Evolutionary conservation across 306 rosid species (phyloP), one percentile per base, ranked within the genome.

Genomic region (Acacia confusa): DNA sequence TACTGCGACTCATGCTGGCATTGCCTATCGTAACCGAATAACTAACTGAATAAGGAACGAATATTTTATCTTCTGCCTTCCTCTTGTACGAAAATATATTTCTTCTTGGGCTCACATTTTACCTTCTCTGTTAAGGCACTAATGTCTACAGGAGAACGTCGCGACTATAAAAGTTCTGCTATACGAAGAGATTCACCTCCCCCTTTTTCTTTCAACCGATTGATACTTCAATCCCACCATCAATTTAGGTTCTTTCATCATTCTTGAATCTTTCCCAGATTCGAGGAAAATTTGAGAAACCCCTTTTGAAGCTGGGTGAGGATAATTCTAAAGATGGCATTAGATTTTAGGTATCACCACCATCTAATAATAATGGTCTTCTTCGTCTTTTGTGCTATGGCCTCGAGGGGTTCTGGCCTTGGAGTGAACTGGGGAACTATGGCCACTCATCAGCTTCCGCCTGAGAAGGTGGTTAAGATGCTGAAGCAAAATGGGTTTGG

Each of bases 351-450:
- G 78, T 34, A 43, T 77, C 41, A 58, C 15, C 20, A 14, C 53
- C 53, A 45, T 0, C 50, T 10, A 47, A 47, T 50, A 50, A 52
- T 67, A 32, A 75, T 82, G 63, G 9, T 70, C 52, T 93, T 52
- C 24, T 55, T 55, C 65, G 75, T 81, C 15, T 79, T 88, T n/a
- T 60, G 79, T 81, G 55, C 69, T 5, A 71, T 83, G 87, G 57
- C 36, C 6, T 66, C 85, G 1, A 45, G 82, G 30, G 88, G 84
- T 17, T 63, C 34, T 44, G 79, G 90, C 34, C 84, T 95, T 69
- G 99, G 98, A 72, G 92, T 93, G 81, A 95, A 95, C 82, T 95
- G 99, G 99, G 99, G 99, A 76, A 92, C 95, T n/a, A 87, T 90
- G 92, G 87, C 97, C 0, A 87, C 90, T 41, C 92, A 88, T 79